Base-by-base conservation (phyloP, 441 rosid genomes). In the Populus hybrid region DNA sequence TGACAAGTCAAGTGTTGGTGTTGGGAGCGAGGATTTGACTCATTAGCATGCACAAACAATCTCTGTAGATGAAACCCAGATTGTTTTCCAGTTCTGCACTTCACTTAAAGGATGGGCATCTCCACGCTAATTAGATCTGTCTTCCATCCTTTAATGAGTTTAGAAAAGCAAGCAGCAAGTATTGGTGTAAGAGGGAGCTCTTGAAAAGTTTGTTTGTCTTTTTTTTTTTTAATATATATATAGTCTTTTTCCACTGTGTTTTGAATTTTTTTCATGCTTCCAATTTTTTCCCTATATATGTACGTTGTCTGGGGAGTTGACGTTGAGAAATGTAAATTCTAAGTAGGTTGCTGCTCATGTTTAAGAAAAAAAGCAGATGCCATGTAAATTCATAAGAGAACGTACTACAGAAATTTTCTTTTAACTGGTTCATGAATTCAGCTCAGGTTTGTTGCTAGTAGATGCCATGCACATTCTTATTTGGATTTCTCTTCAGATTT, bases 1-100 rank as follows among this genome's bases (percentile, higher is more conserved):
- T 28, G 97, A 94, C 85, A 95, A 88, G 85, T 86, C 94, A 32
- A 89, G 87, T 74, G 83, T 86, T 11, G 90, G 92, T 70, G 88
- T 83, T 18, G 94, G 88, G 26, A 87, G 92, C 75, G 94, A 90
- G 80, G 98, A 86, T 85, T 67, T 89, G 83, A 87, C 85, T 85
- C 91, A 81, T 74, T 89, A 88, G 89, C 84, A 82, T 69, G 9
- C 70, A 9, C 32, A 16, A 69, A 72, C 38, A 78, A 50, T 81
- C 65, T 68, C 36, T 76, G 84, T 85, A 84, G 78, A 86, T 83
- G 87, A 71, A 69, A 77, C 50, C 64, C 75, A 79, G 66, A 46
- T 46, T 14, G 57, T 69, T 85, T 78, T 81, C 67, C 64, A 67
- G 79, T 83, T 76, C 80, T 71, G 69, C 9, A 71, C 80, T 79